Conservation (phyloP, 768 basidiomycete genomes). For the Mycena floridula region DNA sequence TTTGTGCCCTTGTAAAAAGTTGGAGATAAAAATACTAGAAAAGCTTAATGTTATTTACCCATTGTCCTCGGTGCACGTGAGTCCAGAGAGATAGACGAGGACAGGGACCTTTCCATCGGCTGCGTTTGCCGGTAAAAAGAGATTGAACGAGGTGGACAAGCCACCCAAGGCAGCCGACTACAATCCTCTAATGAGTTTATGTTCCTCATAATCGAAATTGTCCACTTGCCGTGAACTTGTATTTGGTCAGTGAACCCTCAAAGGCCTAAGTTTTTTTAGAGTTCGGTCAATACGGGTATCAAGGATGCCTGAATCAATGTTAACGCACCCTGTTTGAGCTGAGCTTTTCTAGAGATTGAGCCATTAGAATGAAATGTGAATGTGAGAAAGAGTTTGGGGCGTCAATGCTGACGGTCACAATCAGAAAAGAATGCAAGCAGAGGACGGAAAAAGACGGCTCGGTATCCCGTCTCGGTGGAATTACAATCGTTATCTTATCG, state of each 20-base stretch:
- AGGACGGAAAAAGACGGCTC: no score
- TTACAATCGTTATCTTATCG: no score
- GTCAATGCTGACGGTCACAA: no score
- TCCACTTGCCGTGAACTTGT: slow-evolving; percentile 69
- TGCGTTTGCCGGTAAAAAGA: slow-evolving; percentile 74
- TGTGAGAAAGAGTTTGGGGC: no score
- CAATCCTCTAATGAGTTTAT: not conserved
- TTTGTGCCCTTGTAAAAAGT: slow-evolving; percentile 64
- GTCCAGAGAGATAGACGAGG: slow-evolving; percentile 82
- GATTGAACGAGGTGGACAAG: slow-evolving; percentile 72
- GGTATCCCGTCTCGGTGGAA: no score
- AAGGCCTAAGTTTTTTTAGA: slow-evolving; percentile 70
- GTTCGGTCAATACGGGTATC: no score
- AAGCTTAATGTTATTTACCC: slow-evolving; percentile 43
- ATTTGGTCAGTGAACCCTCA: slow-evolving; percentile 78
- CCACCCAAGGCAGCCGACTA: slow-evolving; percentile 71
- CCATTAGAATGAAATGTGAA: no score
- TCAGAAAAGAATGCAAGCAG: no score
- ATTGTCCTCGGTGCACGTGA: slow-evolving; percentile 91
- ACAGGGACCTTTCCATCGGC: slow-evolving; percentile 45
- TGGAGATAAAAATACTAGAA: not conserved
- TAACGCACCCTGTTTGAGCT: no score
- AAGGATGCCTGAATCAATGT: no score
- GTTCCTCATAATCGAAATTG: no score
- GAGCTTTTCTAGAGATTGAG: no score